Evolutionary conservation across 352 stramenopile genomes (phyloP), one percentile per base, ranked within the genome.

Genomic region (Phytophthora ramorum): DNA sequence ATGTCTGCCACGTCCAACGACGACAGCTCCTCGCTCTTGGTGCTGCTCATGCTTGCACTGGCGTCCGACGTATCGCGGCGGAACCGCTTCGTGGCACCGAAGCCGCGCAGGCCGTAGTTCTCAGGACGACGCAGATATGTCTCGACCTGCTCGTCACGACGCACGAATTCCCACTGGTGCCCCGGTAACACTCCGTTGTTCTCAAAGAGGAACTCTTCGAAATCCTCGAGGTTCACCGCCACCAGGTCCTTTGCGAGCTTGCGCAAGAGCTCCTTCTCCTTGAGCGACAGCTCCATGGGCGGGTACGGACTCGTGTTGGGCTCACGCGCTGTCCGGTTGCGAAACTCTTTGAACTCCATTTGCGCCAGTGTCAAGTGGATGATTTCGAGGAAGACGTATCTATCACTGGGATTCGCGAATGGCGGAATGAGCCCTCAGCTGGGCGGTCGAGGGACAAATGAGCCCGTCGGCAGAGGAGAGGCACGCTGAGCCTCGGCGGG

Each of bases 301-400:
- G 64, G 64, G 30, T 72, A 69, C 26, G 64, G 64, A 52, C 58
- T 72, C 45, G 58, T 72, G 58, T 60, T 60, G 35, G 64, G 51
- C 45, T 68, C 58, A 1, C 58, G 58, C 35, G 64, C 30, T 22
- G 64, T 55, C 14, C 57, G 41, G 51, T 60, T 68, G 37, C 64
- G 64, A 49, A 68, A 64, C 45, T 72, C 58, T 19, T 64, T 68
- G 40, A 72, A 72, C 34, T 68, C 64, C 64, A 72, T 72, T 24
- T 45, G n/a, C 16, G 5, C 16, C 16, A 3, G 35, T n/a, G 34
- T 19, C 47, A 12, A 38, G 16, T 9, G 32, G 35, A 52, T n/a
- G 34, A 52, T 60, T 71, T 66, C 52, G 45, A 37, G 43, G 32
- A 3, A 16, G 22, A 3, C 22, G 22, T 19, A 49, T 53, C 45